Conservation (phyloP, 805 yeast species). For the Candida ponderosae region DNA sequence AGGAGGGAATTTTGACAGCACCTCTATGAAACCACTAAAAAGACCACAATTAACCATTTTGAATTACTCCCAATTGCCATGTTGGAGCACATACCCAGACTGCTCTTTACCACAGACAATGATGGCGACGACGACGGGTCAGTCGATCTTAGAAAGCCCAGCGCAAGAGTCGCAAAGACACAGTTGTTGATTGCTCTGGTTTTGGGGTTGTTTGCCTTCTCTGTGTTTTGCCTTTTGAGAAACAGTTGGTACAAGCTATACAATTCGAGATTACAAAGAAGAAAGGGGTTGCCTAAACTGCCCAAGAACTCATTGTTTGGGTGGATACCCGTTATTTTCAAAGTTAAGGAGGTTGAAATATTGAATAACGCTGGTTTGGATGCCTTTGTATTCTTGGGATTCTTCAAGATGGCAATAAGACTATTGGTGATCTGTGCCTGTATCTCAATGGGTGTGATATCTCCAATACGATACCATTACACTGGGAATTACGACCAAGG, state of each 20-base stretch:
- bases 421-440: constrained; percentile 55
- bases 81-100: too few relatives aligned
- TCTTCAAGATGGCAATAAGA: constrained; percentile 82
- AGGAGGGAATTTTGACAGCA: too few relatives aligned
- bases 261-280: constrained; percentile 56
- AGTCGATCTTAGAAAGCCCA: constrained; percentile 18
- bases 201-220: constrained; percentile 62
- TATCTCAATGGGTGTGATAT: constrained; percentile 66
- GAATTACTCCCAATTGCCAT: too few relatives aligned
- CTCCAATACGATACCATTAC: constrained; percentile 77
- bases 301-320: constrained; percentile 58
- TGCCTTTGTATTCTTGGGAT: constrained; percentile 85
- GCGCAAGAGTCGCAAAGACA: constrained; percentile 56
- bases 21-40: too few relatives aligned
- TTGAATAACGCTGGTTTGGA: constrained; percentile 89
- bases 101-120: too few relatives aligned
- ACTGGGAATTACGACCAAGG: constrained; percentile 75
- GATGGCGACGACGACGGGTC: neutral
- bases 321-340: constrained; percentile 67
- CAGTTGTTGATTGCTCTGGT: constrained; percentile 65
- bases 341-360: constrained; percentile 65
- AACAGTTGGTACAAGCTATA: constrained; percentile 74
- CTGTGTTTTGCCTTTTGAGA: constrained; percentile 63
- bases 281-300: constrained; percentile 50
- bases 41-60: too few relatives aligned